Base-by-base conservation (phyloP, 2,329 filamentous ascomycete species). In the Sarocladiaceae sp. region DNA sequence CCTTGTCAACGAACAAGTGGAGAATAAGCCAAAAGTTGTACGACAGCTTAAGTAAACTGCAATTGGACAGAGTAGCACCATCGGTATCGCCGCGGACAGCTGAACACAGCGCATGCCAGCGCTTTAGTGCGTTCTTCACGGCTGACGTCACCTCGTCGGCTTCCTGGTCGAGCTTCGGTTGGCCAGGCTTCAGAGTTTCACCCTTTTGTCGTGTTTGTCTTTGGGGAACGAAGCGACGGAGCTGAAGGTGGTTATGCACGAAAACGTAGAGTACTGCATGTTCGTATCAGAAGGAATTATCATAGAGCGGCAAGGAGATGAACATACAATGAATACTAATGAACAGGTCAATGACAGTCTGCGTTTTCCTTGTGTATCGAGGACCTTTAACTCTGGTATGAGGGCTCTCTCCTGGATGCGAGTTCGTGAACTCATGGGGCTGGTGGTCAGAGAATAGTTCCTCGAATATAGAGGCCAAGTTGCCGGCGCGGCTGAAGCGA, bases 221-320 rank as follows among this genome's bases (percentile, higher is more conserved):
- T 15, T 21, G 34, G 10, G 34, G 34, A 39, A 39, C 16, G 18
- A 24, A 39, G n/a, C 34, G 34, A 12, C 34, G 34, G 11, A 39
- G 34, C 34, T 39, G 34, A 13, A 21, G 23, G 34, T 39, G 34
- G n/a, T 19, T 39, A 24, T 39, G 34, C 34, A 21, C 21, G 20
- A 39, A 39, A 12, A 39, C 34, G 34, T 39, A 39, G 19, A 39
- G 20, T 39, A 39, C 34, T 39, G 34, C 20, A 26, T 26, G 23
- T 26, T 6, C 15, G 7, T 9, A 35, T 35, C n/a, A 35, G 16
- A 35, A 35, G 18, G 6, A 35, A 20, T 23, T 39, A 19, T 16
- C 34, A 39, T 5, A 13, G 4, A 19, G 7, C 10, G 34, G 19
- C 19, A 39, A 39, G 20, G 4, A 15, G 9, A 11, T 7, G 20